These are phyloP conservation scores for Aspergillus alliaceus DNA, from an alignment of 2,329 filamentous ascomycete genomes.

Conservation along the genomic window DNA sequence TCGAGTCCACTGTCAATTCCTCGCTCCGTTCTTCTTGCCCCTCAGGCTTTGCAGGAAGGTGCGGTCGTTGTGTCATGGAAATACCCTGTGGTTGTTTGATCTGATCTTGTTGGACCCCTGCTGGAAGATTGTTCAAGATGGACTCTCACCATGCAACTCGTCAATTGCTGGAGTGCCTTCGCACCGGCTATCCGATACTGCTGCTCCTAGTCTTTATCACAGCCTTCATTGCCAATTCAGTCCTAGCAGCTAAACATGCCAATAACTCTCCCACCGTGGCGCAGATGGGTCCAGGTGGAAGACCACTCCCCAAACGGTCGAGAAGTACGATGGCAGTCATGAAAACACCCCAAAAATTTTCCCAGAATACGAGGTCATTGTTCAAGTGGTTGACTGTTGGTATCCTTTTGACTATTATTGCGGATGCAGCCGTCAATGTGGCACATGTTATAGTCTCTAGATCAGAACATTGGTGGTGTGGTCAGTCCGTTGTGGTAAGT, in stretches of 20 bases:
- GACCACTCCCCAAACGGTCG: conserved; percentile 72
- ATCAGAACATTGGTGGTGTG: conserved; percentile 76
- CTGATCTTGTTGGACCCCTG: conserved; percentile 18
- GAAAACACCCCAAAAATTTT: conserved; percentile 58
- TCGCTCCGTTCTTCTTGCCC: not conserved
- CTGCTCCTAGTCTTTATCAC: conserved; percentile 64
- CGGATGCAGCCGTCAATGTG: conserved; percentile 71
- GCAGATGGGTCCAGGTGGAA: conserved; percentile 78
- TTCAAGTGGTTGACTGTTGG: conserved; percentile 74
- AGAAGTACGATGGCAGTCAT: conserved; percentile 51
- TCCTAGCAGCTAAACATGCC: conserved; percentile 53
- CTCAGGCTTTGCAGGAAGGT: conserved; percentile 9
- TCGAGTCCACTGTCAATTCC: not conserved
- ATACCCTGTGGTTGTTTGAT: conserved; percentile 23
- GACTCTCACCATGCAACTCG: conserved; percentile 42
- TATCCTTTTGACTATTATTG: conserved; percentile 73
- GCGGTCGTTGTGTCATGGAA: conserved; percentile 34
- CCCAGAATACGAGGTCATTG: conserved; percentile 64
- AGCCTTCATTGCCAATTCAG: conserved; percentile 62
- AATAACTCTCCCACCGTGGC: conserved; percentile 48
- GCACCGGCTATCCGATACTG: conserved; percentile 63
- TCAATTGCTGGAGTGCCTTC: conserved; percentile 48
- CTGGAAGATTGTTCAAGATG: conserved; percentile 29
- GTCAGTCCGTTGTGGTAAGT: conserved; percentile 72
- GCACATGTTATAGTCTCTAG: conserved; percentile 68